phyloP scores from a whole-genome alignment of 345 rosid species.

The Kernera saxatilis region DNA sequence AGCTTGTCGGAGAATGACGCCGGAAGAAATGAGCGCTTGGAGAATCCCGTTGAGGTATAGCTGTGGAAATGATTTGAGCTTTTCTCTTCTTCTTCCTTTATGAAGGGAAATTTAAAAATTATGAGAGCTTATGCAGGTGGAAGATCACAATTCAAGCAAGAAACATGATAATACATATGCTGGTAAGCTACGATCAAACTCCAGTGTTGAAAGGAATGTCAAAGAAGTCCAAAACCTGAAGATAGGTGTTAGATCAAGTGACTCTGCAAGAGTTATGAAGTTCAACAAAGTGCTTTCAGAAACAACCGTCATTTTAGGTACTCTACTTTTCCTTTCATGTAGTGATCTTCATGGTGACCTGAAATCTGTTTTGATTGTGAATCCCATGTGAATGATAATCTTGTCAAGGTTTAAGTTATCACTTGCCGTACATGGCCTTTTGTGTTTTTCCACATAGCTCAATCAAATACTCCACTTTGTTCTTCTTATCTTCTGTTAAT shows the following conservation, averaged over 20 bases:
- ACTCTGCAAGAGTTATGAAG: constrained; percentile 80
- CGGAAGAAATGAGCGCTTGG: constrained; percentile 49
- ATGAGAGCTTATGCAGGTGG: constrained; percentile 41
- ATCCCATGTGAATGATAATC: neutral
- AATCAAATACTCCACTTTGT: neutral
- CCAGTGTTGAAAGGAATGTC: constrained; percentile 39
- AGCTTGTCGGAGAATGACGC: constrained; percentile 72
- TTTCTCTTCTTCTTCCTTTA: neutral
- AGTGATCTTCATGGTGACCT: neutral
- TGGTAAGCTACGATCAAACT: constrained; percentile 46
- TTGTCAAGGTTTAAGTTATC: neutral
- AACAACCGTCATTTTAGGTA: constrained; percentile 79
- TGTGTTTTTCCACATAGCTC: neutral
- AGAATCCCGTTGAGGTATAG: constrained; percentile 46
- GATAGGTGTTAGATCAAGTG: constrained; percentile 79
- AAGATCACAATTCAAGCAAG: constrained; percentile 34
- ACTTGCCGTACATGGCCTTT: neutral
- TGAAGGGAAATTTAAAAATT: neutral
- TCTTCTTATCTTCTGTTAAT: neutral
- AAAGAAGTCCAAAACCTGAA: constrained; percentile 48
- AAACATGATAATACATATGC: constrained; percentile 33
- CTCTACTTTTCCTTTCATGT: constrained; percentile 4
- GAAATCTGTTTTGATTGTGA: neutral
- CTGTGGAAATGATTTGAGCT: neutral
- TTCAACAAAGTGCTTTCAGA: constrained; percentile 76